A percentile compares a stretch with the other conserved stretches of the same genome.
These are phyloP conservation scores for Lippia alba DNA, from an alignment of 305 asterid species.

Conservation along the genomic window DNA sequence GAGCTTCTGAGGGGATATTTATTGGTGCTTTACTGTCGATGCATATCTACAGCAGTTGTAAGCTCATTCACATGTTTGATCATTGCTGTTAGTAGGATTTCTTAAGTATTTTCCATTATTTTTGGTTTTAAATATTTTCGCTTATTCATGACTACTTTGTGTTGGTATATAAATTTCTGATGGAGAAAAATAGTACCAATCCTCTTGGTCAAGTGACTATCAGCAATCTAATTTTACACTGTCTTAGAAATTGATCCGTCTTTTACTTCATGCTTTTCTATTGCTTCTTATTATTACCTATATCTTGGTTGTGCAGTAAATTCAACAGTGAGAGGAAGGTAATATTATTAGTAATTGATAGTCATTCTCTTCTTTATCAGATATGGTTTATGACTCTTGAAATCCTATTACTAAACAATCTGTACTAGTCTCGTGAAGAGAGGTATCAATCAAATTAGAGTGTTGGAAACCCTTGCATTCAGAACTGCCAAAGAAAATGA, in stretches of 20 bases:
- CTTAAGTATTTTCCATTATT: too few relatives aligned
- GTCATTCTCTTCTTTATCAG: too few relatives aligned
- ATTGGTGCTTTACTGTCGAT: slow-evolving; percentile 95
- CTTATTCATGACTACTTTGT: slow-evolving; percentile 30
- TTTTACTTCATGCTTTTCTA: slow-evolving; percentile 10
- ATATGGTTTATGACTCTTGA: too few relatives aligned
- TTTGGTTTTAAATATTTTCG: too few relatives aligned
- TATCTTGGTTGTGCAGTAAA: too few relatives aligned
- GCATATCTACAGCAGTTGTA: slow-evolving; percentile 99
- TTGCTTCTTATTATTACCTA: slow-evolving; percentile 16
- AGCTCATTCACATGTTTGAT: slow-evolving; percentile 35
- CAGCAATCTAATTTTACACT: slow-evolving; percentile 96
- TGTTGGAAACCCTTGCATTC: too few relatives aligned
- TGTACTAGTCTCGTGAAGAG: too few relatives aligned
- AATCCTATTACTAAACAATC: too few relatives aligned
- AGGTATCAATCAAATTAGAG: too few relatives aligned
- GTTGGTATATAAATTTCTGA: slow-evolving; percentile 91
- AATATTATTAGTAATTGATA: too few relatives aligned
- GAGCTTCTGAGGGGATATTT: slow-evolving; percentile 94
- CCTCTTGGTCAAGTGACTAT: slow-evolving; percentile 98
- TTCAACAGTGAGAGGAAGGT: too few relatives aligned
- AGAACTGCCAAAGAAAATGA: too few relatives aligned
- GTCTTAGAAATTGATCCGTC: slow-evolving; percentile 31
- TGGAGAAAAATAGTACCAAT: slow-evolving; percentile 85
- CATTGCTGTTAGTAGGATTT: slow-evolving; percentile 21